Base-by-base conservation (phyloP, 2,329 filamentous ascomycete species). In the Paramyrothecium roridum region DNA sequence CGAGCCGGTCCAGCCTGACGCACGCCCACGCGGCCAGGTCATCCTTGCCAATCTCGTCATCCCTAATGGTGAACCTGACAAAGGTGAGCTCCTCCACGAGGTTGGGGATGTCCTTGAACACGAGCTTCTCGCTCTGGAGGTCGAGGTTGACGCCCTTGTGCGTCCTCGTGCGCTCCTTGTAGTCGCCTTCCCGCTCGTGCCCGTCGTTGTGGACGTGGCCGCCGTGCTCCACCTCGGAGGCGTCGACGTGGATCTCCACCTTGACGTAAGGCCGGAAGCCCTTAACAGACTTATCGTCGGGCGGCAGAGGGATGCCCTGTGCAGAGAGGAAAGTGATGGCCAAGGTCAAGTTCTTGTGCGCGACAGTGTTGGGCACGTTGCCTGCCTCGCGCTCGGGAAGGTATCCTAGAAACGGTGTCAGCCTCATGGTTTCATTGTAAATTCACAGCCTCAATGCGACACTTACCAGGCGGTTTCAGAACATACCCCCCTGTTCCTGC, bases 21-120 rank as follows among this genome's bases (percentile, higher is more conserved):
- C 92, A 96, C 2, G 90, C 86, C 95, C 95, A 98, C 3, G 89
- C 91, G 12, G 91, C 88, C 55, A 96, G 72, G 56, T 88, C 83
- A 65, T 98, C 92, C 59, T 82, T 81, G 3, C 87, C 86, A 61
- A 93, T 83, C 70, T 93, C 89, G 62, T 96, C 89, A 69, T 98
- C 91, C 71, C 92, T 89, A 61, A 98, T 80, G 64, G 96, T 91
- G 77, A 98, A 90, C 65, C 89, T 80, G 53, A 91, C 78, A 74
- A 92, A 93, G 30, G 85, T 84, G 58, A 93, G 76, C 65, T 88
- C 83, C 52, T 89, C 84, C 10, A 90, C 79, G 1, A 91, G 77
- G 10, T 83, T 79, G 1, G 73, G 69, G 30, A 85, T 73, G 0
- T 70, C 70, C 20, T 77, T 73, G 61, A 91, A 90, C 33, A 76